Conservation (phyloP, 139 green algal genomes). For the Chlorella sp. region DNA sequence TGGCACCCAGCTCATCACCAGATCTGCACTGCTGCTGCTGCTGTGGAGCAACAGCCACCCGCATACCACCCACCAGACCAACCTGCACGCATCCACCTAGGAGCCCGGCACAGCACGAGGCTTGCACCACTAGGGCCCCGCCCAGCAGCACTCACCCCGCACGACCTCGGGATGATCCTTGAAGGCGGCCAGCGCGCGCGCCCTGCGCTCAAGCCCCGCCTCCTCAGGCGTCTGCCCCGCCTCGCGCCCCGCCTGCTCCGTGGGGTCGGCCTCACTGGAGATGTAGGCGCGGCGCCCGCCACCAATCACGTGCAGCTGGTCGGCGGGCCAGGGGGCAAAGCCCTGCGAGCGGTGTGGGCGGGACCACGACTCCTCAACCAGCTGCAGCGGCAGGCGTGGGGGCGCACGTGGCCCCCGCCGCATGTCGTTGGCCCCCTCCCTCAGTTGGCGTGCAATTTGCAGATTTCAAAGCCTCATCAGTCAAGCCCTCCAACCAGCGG, state of each 20-base stretch:
- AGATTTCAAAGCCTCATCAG: no score
- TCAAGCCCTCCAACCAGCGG: not conserved
- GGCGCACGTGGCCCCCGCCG: no score
- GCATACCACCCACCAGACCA: no score
- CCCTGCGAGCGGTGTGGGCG: not conserved
- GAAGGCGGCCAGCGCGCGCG: not conserved
- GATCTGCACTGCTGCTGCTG: no score
- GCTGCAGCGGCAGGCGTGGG: no score
- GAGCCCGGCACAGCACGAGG: not conserved
- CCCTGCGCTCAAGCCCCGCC: not conserved
- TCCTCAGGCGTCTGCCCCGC: not conserved
- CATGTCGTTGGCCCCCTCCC: no score
- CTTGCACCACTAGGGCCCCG: no score
- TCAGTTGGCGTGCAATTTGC: no score
- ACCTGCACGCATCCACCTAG: not conserved
- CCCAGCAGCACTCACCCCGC: not conserved
- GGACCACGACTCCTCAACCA: no score
- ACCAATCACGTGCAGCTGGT: conserved; percentile 14
- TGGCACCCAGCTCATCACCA: no score
- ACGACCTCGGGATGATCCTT: not conserved
- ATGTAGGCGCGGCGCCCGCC: conserved; percentile 10
- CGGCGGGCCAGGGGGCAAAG: conserved; percentile 17
- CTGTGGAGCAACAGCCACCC: no score
- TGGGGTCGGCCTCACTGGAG: not conserved
- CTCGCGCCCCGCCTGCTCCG: not conserved